Conservation (phyloP, 75 land plant species). For the Selaginella moellendorffii region DNA sequence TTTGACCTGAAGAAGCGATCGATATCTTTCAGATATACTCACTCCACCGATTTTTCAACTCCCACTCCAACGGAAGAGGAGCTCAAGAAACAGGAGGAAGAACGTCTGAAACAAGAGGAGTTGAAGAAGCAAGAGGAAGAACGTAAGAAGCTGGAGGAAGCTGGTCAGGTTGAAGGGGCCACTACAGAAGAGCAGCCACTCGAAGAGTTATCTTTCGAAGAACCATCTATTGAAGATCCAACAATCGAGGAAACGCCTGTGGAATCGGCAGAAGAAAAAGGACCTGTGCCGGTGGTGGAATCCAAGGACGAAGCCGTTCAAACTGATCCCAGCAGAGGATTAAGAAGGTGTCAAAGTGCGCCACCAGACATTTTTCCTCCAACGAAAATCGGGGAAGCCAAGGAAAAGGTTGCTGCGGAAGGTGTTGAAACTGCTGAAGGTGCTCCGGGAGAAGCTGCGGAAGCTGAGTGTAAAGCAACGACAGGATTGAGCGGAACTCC, state of each 20-base stretch:
- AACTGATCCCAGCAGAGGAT: background rate
- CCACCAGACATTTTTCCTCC: background rate
- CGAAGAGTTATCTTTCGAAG: background rate
- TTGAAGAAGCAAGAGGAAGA: background rate
- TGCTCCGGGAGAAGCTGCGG: too few species aligned
- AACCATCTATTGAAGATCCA: background rate
- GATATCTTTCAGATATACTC: too few species aligned
- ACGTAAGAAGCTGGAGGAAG: background rate
- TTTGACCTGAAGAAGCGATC: too few species aligned
- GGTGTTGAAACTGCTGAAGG: conserved; percentile 8
- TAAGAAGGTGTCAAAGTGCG: background rate
- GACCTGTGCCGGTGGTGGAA: background rate
- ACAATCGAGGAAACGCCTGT: background rate
- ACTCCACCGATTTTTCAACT: too few species aligned
- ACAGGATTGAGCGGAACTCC: too few species aligned
- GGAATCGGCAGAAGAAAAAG: too few species aligned
- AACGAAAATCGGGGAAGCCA: conserved; percentile 6
- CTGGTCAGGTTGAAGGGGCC: too few species aligned
- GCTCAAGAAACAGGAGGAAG: too few species aligned
- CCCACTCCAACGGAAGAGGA: too few species aligned
- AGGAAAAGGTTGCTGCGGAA: too few species aligned
- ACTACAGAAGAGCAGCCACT: background rate
- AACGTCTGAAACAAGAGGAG: too few species aligned
- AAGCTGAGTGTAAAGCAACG: too few species aligned
- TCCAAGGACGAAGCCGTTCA: background rate